These are phyloP conservation scores for Oldenlandia corymbosa DNA, from an alignment of 257 asterid species.

Conservation along the genomic window DNA sequence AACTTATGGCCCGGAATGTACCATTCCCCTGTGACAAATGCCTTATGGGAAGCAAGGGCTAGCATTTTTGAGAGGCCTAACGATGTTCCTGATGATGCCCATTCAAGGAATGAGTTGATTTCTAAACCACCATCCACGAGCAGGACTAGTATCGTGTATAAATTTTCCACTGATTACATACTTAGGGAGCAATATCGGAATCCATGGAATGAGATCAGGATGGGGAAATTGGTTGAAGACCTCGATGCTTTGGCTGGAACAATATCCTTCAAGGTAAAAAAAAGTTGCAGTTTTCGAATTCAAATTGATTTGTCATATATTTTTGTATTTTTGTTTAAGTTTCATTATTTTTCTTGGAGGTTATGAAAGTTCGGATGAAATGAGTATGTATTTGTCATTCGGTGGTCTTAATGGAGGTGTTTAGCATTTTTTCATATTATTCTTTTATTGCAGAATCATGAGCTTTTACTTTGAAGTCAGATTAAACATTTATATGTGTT, in stretches of 20 bases:
- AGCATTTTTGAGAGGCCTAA: conserved; percentile 44
- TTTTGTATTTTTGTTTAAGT: too few relatives aligned
- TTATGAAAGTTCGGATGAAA: neutral
- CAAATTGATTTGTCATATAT: too few relatives aligned
- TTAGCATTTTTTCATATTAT: too few relatives aligned
- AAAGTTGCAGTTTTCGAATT: neutral
- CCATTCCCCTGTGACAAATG: conserved; percentile 89
- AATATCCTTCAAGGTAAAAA: conserved; percentile 66
- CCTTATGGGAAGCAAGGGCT: conserved; percentile 87
- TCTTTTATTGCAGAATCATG: neutral
- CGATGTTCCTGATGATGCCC: conserved; percentile 25
- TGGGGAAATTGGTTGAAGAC: conserved; percentile 91
- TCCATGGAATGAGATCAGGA: conserved; percentile 85
- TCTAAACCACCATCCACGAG: conserved; percentile 55
- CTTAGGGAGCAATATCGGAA: conserved; percentile 86
- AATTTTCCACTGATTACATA: conserved; percentile 66
- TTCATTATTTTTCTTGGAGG: too few relatives aligned
- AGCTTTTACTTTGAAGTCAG: neutral
- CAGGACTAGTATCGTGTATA: conserved; percentile 59
- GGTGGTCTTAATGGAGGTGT: neutral
- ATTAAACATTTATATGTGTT: neutral
- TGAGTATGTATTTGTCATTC: neutral
- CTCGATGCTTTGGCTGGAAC: conserved; percentile 99
- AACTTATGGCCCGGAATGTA: conserved; percentile 92
- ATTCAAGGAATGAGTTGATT: conserved; percentile 41